Evolutionary conservation across 306 rosid genomes (phyloP).

Genomic region (Astragalus glycyphyllos): DNA sequence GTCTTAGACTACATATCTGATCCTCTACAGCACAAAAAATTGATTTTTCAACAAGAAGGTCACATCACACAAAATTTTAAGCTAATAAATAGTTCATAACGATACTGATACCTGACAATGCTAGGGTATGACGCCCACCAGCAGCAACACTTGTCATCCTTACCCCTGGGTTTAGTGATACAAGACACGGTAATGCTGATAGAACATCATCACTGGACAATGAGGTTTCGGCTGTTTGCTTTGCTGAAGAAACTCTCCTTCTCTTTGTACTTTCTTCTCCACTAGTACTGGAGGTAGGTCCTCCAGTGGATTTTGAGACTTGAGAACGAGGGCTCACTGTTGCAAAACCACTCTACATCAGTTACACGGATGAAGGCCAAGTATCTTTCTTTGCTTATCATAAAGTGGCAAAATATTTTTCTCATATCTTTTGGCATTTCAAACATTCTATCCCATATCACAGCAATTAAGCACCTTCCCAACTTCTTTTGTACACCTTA

Average conservation of each 20-base stretch:
- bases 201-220: slow-evolving; percentile 78
- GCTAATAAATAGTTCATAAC: slow-evolving; percentile 23
- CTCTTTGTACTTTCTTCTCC: slow-evolving; percentile 85
- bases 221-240: slow-evolving; percentile 78
- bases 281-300: slow-evolving; percentile 51
- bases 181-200: slow-evolving; percentile 87
- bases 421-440: slow-evolving; percentile 29
- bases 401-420: slow-evolving; percentile 38
- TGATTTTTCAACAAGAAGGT: slow-evolving; percentile 17
- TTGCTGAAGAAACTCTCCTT: slow-evolving; percentile 73
- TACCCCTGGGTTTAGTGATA: slow-evolving; percentile 77
- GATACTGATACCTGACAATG: slow-evolving; percentile 70
- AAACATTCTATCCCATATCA: slow-evolving; percentile 34
- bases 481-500: slow-evolving; percentile 33
- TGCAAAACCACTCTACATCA: slow-evolving; percentile 49
- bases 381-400: slow-evolving; percentile 37
- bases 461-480: slow-evolving; percentile 24
- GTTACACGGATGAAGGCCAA: slow-evolving; percentile 38
- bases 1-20: slow-evolving; percentile 35
- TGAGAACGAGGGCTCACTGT: slow-evolving; percentile 75
- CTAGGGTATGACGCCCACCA: slow-evolving; percentile 93
- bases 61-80: slow-evolving; percentile 23
- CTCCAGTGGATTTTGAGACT: slow-evolving; percentile 66
- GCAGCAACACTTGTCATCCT: slow-evolving; percentile 85
- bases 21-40: slow-evolving; percentile 39